These are phyloP conservation scores for Alternaria gansuensis DNA, from an alignment of 2,329 filamentous ascomycete genomes.

Conservation along the genomic window DNA sequence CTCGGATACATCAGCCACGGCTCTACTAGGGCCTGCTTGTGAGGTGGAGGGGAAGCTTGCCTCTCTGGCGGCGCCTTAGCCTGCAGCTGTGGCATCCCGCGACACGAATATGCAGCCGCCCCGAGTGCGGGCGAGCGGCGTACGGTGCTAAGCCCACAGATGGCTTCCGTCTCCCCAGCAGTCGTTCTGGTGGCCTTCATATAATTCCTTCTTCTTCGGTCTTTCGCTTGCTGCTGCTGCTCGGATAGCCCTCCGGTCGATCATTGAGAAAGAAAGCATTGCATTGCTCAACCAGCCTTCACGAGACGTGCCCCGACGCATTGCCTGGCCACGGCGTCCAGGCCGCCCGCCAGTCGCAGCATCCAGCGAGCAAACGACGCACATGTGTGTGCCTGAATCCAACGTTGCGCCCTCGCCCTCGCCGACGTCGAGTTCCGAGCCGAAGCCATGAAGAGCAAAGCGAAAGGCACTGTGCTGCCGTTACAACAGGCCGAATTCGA, in stretches of 20 bases:
- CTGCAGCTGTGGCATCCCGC: conserved; percentile 33
- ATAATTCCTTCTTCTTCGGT: conserved; percentile 21
- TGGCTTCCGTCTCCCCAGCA: conserved; percentile 17
- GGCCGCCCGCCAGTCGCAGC: conserved; percentile 15
- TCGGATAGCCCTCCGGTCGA: conserved; percentile 25
- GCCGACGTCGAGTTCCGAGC: conserved; percentile 21
- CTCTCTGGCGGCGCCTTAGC: conserved; percentile 27
- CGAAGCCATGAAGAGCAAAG: conserved; percentile 44
- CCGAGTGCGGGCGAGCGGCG: conserved; percentile 19
- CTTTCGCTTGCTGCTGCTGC: conserved; percentile 12
- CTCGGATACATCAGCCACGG: conserved; percentile 26
- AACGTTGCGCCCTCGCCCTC: conserved; percentile 24
- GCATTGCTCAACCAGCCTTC: conserved; percentile 7
- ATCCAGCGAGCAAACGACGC: conserved; percentile 15
- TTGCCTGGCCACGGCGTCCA: conserved; percentile 22
- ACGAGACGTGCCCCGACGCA: conserved; percentile 27
- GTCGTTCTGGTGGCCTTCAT: conserved; percentile 2
- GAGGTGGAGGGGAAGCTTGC: conserved; percentile 22
- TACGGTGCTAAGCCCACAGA: conserved; percentile 22
- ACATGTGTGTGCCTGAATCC: conserved; percentile 23
- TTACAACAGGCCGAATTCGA: conserved; percentile 54
- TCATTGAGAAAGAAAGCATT: conserved; percentile 17
- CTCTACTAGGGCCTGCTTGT: conserved; percentile 22
- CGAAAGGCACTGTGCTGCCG: conserved; percentile 33
- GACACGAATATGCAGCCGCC: conserved; percentile 34